Evolutionary conservation across 2,329 filamentous ascomycete genomes (phyloP).

Genomic region (Penicillium decumbens): DNA sequence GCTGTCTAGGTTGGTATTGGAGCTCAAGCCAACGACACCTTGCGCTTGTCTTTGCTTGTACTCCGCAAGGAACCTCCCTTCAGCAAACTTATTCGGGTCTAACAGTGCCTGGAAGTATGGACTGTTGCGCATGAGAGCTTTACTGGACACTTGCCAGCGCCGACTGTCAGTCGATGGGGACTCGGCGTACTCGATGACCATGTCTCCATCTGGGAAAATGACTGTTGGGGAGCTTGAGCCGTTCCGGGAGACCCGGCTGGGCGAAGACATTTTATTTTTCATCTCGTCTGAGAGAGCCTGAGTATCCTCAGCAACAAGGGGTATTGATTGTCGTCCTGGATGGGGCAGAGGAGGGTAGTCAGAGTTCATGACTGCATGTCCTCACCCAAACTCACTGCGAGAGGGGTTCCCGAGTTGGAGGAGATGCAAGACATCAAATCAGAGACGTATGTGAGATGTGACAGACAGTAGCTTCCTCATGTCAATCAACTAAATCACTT

Average conservation of each 20-base stretch:
- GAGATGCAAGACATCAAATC: background rate
- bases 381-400: background rate
- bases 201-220: conserved; percentile 31
- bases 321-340: background rate
- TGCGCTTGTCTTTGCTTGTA: conserved; percentile 19
- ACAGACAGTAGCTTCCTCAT: background rate
- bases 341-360: conserved; percentile 21
- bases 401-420: background rate
- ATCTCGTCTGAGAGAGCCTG: background rate
- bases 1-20: background rate
- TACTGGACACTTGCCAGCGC: conserved; percentile 35
- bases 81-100: conserved; percentile 41
- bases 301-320: background rate
- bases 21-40: background rate
- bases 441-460: too few species aligned
- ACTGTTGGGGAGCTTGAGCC: conserved; percentile 11
- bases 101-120: conserved; percentile 40
- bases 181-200: conserved; percentile 34
- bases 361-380: conserved; percentile 19
- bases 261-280: background rate
- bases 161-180: conserved; percentile 8
- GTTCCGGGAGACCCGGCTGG: conserved; percentile 1
- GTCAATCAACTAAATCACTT: background rate
- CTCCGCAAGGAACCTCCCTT: conserved; percentile 35
- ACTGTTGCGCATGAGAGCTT: conserved; percentile 31